Percentiles rank a stretch among this genome's conserved stretches.
Evolutionary conservation across 2,329 filamentous ascomycete genomes (phyloP).

Genomic region (Atkinsonella hypoxylon): DNA sequence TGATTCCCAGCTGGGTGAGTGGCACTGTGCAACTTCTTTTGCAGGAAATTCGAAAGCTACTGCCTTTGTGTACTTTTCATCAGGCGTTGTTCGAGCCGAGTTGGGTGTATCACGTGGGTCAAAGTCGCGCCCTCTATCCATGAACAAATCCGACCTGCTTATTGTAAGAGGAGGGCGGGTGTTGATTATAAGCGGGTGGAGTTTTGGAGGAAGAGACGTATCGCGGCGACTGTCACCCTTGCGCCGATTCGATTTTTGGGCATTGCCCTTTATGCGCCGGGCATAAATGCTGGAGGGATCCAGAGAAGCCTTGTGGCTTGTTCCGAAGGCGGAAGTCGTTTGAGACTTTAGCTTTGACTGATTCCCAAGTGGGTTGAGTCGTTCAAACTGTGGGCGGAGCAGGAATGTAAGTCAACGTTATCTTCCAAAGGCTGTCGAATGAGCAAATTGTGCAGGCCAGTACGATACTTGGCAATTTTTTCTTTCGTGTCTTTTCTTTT

Average conservation of each 20-base stretch:
- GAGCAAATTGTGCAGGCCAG: not conserved
- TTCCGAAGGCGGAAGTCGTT: not conserved
- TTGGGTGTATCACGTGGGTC: not conserved
- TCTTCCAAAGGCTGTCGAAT: not conserved
- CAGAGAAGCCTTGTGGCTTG: not conserved
- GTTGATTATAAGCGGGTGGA: constrained; percentile 10
- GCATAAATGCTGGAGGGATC: constrained; percentile 8
- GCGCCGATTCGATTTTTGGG: constrained; percentile 3
- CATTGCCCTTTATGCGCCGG: constrained; percentile 5
- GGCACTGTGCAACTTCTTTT: constrained; percentile 28
- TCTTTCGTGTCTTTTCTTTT: no score
- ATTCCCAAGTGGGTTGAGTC: constrained; percentile 8
- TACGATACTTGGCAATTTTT: no score
- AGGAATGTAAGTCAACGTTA: constrained; percentile 1
- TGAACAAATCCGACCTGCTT: constrained; percentile 3
- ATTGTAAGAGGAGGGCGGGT: constrained; percentile 5
- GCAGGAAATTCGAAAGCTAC: constrained; percentile 21
- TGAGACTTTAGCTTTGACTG: constrained; percentile 3
- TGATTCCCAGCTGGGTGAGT: constrained; percentile 51
- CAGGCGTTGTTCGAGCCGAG: constrained; percentile 6
- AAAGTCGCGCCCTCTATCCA: constrained; percentile 6
- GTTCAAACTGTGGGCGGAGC: constrained; percentile 10
- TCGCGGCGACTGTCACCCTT: constrained; percentile 1
- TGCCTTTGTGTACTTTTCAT: constrained; percentile 17
- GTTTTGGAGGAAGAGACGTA: constrained; percentile 5